Conservation (phyloP, 306 rosid genomes). For the Pachyrhizus erosus region DNA sequence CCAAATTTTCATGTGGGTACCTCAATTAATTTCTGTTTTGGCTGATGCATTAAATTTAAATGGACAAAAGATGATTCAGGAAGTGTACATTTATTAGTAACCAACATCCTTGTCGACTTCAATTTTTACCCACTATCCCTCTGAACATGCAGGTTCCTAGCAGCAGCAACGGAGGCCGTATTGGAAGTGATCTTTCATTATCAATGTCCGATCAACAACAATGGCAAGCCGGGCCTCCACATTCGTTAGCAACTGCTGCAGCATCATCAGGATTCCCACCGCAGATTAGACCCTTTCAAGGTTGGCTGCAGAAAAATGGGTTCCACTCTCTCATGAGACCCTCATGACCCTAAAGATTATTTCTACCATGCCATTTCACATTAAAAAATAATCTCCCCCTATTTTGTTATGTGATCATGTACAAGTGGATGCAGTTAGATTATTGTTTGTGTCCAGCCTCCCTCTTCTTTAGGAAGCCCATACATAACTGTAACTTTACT, state of each 20-base stretch:
- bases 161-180: constrained; percentile 74
- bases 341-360: constrained; percentile 38
- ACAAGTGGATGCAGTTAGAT: constrained; percentile 39
- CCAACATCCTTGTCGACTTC: neutral
- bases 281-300: constrained; percentile 64
- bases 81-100: neutral
- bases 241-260: constrained; percentile 83
- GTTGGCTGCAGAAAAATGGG: constrained; percentile 76
- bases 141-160: constrained; percentile 56
- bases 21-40: neutral
- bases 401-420: constrained; percentile 41
- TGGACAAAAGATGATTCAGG: neutral
- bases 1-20: constrained; percentile 65
- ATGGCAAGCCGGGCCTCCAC: constrained; percentile 65
- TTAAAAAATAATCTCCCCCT: constrained; percentile 11
- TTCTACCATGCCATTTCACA: constrained; percentile 2
- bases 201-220: constrained; percentile 60
- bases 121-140: neutral
- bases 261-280: constrained; percentile 99
- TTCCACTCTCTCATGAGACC: constrained; percentile 74
- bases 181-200: constrained; percentile 69
- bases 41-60: neutral
- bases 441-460: neutral
- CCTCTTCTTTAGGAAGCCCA: constrained; percentile 1
- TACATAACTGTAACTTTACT: constrained; percentile 43